Percentiles rank a stretch among this genome's conserved stretches.
These are phyloP conservation scores for Ophiostoma populinum DNA, from an alignment of 2,329 filamentous ascomycete genomes.

Conservation along the genomic window DNA sequence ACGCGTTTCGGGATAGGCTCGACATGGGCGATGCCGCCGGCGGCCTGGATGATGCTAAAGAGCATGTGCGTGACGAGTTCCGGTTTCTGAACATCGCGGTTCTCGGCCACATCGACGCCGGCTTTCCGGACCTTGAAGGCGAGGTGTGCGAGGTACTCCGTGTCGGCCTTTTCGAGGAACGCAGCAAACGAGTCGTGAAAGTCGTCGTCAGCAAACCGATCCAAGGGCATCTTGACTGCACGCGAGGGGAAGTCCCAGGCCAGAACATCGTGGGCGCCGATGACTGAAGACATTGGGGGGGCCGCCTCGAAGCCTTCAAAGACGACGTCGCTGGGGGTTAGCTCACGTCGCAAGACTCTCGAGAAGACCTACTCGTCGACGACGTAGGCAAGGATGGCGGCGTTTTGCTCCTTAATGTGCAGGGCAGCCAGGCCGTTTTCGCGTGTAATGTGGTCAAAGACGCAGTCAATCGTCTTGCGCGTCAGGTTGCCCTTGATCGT, in stretches of 20 bases:
- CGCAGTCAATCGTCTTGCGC: not conserved
- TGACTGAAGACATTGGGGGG: conserved; percentile 35
- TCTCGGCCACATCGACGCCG: conserved; percentile 28
- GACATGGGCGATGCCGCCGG: conserved; percentile 24
- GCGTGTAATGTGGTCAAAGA: not conserved
- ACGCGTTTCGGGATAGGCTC: conserved; percentile 36
- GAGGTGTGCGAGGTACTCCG: conserved; percentile 24
- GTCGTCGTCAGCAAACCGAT: conserved; percentile 12
- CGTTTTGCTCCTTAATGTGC: conserved; percentile 15
- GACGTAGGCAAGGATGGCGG: conserved; percentile 16
- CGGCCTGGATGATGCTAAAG: conserved; percentile 39
- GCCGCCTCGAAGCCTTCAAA: conserved; percentile 41
- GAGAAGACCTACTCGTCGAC: not conserved
- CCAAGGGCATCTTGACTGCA: conserved; percentile 27
- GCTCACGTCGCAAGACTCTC: not conserved
- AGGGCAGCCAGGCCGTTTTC: conserved; percentile 3
- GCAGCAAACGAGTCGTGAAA: conserved; percentile 31
- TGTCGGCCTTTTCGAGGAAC: conserved; percentile 39
- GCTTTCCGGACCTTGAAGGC: conserved; percentile 35
- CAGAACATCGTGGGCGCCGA: conserved; percentile 32
- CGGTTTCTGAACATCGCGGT: conserved; percentile 39
- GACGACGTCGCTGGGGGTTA: conserved; percentile 12
- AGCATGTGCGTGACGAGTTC: conserved; percentile 41
- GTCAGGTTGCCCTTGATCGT: not conserved
- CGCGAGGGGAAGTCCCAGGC: conserved; percentile 42